Evolutionary conservation across 495 filamentous ascomycete genomes (phyloP).

Genomic region (Penicillium angulare): DNA sequence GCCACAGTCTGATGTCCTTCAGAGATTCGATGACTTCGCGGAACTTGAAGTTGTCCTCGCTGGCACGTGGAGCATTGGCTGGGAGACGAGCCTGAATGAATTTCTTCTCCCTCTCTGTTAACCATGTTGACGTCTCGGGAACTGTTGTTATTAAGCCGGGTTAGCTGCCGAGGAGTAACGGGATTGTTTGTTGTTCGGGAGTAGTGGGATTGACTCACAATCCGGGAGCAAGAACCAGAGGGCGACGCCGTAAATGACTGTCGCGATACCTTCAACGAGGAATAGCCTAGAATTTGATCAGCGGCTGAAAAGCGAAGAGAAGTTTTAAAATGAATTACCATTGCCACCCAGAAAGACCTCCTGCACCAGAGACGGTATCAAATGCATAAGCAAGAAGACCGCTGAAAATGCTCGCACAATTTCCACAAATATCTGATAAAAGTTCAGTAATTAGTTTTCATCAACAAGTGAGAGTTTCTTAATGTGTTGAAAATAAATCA

Average conservation of each 20-base stretch:
- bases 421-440: slow-evolving; percentile 30
- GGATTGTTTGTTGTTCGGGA: no score
- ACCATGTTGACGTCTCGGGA: slow-evolving; percentile 29
- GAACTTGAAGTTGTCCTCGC: slow-evolving; percentile 32
- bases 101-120: slow-evolving; percentile 39
- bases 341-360: slow-evolving; percentile 33
- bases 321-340: slow-evolving; percentile 16
- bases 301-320: background rate
- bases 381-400: slow-evolving; percentile 31
- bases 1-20: slow-evolving; percentile 21
- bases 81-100: slow-evolving; percentile 40
- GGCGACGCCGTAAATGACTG: slow-evolving; percentile 30
- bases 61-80: slow-evolving; percentile 34
- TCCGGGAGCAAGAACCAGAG: slow-evolving; percentile 37
- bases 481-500: no score
- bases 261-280: slow-evolving; percentile 36
- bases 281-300: slow-evolving; percentile 22
- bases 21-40: slow-evolving; percentile 34
- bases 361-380: slow-evolving; percentile 29
- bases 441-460: background rate
- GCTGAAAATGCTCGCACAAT: slow-evolving; percentile 30
- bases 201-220: slow-evolving; percentile 19
- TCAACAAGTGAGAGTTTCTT: background rate
- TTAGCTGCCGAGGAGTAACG: background rate
- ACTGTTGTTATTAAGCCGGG: slow-evolving; percentile 6